Evolutionary conservation across 1,284 basidiomycete species (phyloP).

Genomic region (Ganoderma meredithae): DNA sequence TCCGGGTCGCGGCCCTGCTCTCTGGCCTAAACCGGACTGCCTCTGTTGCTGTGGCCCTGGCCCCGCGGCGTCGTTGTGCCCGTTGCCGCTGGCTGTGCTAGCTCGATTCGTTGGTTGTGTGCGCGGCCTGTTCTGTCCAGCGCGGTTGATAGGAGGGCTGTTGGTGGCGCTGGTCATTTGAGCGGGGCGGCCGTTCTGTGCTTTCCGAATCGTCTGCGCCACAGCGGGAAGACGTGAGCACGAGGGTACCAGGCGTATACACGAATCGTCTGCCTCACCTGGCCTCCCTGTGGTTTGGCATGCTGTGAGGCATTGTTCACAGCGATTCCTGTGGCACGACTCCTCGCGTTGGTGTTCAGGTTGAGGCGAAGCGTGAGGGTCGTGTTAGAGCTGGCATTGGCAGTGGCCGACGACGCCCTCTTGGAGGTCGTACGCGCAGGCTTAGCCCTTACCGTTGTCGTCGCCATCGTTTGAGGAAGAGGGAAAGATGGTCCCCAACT

Average conservation of each 20-base stretch:
- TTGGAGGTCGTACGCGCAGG: neutral
- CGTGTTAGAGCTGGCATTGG: neutral
- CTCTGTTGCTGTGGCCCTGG: conserved; percentile 5
- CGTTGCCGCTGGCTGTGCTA: neutral
- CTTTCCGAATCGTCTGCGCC: neutral
- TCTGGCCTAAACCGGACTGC: neutral
- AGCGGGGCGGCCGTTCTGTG: neutral
- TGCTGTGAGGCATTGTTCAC: neutral
- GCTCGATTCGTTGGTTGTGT: neutral
- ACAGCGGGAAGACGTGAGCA: neutral
- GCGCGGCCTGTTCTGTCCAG: neutral
- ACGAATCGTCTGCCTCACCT: neutral
- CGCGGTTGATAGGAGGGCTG: neutral
- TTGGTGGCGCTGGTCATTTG: neutral
- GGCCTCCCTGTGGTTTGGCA: neutral
- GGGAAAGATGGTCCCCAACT: neutral
- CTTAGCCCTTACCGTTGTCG: neutral
- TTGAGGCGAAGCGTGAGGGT: conserved; percentile 14
- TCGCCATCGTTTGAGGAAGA: neutral
- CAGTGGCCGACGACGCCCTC: neutral
- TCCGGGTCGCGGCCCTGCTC: neutral
- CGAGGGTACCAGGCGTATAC: neutral
- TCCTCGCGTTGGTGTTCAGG: conserved; percentile 1
- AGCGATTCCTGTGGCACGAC: neutral
- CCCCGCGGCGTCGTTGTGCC: neutral